phyloP scores from a whole-genome alignment of 2,329 filamentous ascomycete species.

The Aspergillus brunneoviolaceus region DNA sequence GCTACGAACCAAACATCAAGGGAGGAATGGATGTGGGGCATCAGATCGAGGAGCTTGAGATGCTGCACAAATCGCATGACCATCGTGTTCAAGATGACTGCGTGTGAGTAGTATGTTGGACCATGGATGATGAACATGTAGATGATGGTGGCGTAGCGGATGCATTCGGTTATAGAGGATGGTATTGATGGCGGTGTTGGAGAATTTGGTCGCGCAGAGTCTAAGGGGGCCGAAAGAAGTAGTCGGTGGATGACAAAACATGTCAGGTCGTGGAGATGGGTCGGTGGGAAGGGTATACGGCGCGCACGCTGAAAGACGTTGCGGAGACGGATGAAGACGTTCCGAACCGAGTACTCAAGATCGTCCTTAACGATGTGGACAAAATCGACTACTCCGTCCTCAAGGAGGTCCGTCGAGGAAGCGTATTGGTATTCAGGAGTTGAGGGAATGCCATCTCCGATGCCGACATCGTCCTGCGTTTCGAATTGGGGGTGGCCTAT shows the following conservation, averaged over 20 bases:
- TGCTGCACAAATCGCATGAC: conserved; percentile 33
- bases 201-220: background rate
- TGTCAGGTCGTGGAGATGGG: conserved; percentile 55
- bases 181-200: background rate
- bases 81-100: conserved; percentile 39
- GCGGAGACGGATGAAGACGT: conserved; percentile 48
- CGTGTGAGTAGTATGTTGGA: conserved; percentile 57
- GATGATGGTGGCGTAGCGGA: conserved; percentile 50
- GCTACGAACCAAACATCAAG: conserved; percentile 47
- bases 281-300: conserved; percentile 30
- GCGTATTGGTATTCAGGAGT: conserved; percentile 51
- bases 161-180: conserved; percentile 40
- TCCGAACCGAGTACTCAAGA: conserved; percentile 36
- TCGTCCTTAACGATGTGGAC: conserved; percentile 18
- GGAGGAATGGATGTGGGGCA: conserved; percentile 15
- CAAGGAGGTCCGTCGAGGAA: background rate
- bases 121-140: conserved; percentile 58
- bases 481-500: conserved; percentile 55
- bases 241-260: conserved; percentile 56
- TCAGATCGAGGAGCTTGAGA: conserved; percentile 25
- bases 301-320: conserved; percentile 42
- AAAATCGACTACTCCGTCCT: background rate
- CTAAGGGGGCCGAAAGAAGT: conserved; percentile 25
- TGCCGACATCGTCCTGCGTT: conserved; percentile 51
- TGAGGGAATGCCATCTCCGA: conserved; percentile 51